Base-by-base conservation (phyloP, 2,329 filamentous ascomycete genomes). In the Fusarium tupiense region DNA sequence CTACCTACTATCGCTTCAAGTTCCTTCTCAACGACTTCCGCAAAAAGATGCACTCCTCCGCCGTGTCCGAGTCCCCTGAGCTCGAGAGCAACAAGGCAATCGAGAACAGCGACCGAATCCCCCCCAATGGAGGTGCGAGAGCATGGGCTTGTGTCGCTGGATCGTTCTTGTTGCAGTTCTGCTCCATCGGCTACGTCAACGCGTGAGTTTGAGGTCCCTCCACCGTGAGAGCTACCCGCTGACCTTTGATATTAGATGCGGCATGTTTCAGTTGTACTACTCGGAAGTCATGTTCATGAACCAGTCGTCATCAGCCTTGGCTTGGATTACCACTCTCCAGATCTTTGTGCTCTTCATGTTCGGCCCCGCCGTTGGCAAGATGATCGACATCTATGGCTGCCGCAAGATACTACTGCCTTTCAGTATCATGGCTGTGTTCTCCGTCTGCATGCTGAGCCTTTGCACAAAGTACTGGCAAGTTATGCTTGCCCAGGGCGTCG, bases 241-340 rank as follows among this genome's bases (percentile, higher is more conserved):
- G 3, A 61, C 8, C 22, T 14, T 17, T 29, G 14, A 22, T 22
- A 22, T n/a, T 22, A 61, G 59, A 35, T 61, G 59, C 33, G 59
- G 59, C 20, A 61, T 61, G 59, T 61, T 61, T 33, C 59, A 61
- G 31, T 5, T 61, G 6, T 61, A 61, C 49, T 61, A 61, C 37
- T 61, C 59, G 2, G 19, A 57, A 22, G 59, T 57, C 22, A 61
- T 57, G 49, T 37, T 61, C 49, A 57, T 17, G n/a, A 9, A 61
- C 19, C 29, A 56, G 29, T 14, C 47, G 0, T 61, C 38, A 29
- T 61, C 38, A 4, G 37, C 59, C 14, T 20, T 61, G 9, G 59
- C 49, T 8, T 61, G 31, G 59, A 61, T 61, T 20, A 61, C 59
- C 8, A 61, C 59, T 5, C 37, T 61, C 1, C 38, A 61, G 13